These are phyloP conservation scores for Cystobasidium tubakii DNA, from an alignment of 768 basidiomycete genomes.

Conservation along the genomic window DNA sequence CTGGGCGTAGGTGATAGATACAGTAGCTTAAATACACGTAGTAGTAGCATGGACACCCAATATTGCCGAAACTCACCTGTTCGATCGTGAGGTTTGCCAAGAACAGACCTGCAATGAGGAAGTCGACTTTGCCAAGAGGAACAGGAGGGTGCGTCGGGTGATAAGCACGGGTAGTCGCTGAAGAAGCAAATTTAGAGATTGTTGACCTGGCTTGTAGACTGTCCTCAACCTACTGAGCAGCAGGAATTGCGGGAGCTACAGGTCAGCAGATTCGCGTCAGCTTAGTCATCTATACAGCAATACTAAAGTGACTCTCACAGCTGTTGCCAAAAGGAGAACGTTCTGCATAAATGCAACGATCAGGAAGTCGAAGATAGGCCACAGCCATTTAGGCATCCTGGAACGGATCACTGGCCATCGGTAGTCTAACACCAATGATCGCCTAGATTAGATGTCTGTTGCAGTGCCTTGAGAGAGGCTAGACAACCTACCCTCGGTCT, in stretches of 20 bases:
- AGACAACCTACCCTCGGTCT: neutral
- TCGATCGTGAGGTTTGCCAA: conserved; percentile 63
- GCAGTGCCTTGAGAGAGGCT: conserved; percentile 52
- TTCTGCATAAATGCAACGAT: conserved; percentile 66
- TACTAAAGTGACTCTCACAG: conserved; percentile 10
- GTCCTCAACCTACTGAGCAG: conserved; percentile 47
- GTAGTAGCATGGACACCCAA: no score
- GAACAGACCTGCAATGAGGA: conserved; percentile 58
- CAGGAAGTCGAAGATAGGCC: conserved; percentile 19
- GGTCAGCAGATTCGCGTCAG: neutral
- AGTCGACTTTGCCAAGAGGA: conserved; percentile 59
- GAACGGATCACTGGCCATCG: conserved; percentile 75
- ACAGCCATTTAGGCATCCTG: conserved; percentile 46
- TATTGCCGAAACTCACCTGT: conserved; percentile 30
- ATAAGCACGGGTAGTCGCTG: conserved; percentile 54
- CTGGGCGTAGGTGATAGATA: no score
- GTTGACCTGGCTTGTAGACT: conserved; percentile 36
- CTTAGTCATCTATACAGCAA: neutral
- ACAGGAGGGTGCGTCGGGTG: conserved; percentile 56
- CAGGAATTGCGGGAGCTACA: conserved; percentile 47
- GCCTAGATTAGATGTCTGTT: no score
- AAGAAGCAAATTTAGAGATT: conserved; percentile 52
- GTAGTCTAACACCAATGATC: conserved; percentile 82
- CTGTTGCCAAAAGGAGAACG: conserved; percentile 65
- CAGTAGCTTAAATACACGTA: no score